Percentiles rank a stretch among this genome's conserved stretches.
These are phyloP conservation scores for Aspergillus diversus DNA, from an alignment of 495 filamentous ascomycete genomes.

Conservation along the genomic window DNA sequence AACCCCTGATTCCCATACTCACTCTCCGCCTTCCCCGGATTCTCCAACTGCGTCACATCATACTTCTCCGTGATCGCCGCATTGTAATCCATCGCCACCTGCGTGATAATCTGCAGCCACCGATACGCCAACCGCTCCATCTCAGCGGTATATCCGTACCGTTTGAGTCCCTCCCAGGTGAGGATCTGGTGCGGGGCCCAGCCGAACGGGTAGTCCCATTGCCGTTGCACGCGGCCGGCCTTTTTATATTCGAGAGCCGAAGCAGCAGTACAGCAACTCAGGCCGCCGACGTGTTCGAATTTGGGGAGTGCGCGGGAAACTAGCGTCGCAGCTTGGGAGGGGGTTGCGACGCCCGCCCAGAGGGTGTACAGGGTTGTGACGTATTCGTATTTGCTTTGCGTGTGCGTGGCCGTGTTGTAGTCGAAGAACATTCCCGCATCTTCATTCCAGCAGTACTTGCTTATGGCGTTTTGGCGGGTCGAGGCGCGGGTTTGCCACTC, in stretches of 20 bases:
- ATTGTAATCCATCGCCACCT: slow-evolving; percentile 7
- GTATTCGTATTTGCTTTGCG: slow-evolving; percentile 6
- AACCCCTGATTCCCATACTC: slow-evolving; percentile 9
- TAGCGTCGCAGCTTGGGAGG: not conserved
- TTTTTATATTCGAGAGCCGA: not conserved
- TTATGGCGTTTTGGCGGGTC: not conserved
- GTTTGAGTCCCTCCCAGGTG: slow-evolving; percentile 4
- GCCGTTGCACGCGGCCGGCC: not conserved
- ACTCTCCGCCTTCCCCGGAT: not conserved
- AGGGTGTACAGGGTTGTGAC: slow-evolving; percentile 7
- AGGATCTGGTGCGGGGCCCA: slow-evolving; percentile 9
- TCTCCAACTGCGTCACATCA: slow-evolving; percentile 8
- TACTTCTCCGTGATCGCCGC: slow-evolving; percentile 12
- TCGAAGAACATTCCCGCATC: slow-evolving; percentile 4
- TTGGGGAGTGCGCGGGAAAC: slow-evolving; percentile 3
- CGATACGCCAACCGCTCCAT: slow-evolving; percentile 6
- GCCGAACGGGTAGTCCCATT: slow-evolving; percentile 10
- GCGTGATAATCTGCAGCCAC: slow-evolving; percentile 9
- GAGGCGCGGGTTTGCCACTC: not conserved
- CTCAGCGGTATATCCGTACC: not conserved
- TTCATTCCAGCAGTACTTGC: slow-evolving; percentile 4
- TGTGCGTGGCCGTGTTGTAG: slow-evolving; percentile 2
- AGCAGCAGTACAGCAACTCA: slow-evolving; percentile 1
- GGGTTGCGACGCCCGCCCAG: not conserved
- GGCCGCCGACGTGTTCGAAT: slow-evolving; percentile 2